Percentiles rank a stretch among this genome's conserved stretches.
Conservation (phyloP, 768 basidiomycete species). For the Mrakia frigida region DNA sequence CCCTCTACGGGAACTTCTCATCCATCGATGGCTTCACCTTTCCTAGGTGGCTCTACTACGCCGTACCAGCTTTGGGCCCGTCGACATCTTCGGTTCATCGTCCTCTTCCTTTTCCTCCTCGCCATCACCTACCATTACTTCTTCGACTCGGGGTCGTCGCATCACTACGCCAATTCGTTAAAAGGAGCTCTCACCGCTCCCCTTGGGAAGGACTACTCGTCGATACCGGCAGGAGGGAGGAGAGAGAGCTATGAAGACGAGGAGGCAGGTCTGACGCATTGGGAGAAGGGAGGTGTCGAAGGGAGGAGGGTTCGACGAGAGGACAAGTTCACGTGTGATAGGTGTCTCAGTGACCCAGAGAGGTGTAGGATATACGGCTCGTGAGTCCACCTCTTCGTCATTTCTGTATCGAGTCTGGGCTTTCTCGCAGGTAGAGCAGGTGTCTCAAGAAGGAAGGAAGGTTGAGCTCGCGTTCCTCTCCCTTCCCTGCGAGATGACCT, state of each 20-base stretch:
- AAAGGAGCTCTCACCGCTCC: neutral
- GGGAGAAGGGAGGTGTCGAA: neutral
- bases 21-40: neutral
- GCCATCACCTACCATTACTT: neutral
- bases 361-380: neutral
- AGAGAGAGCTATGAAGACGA: neutral
- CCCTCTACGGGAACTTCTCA: too few relatives aligned
- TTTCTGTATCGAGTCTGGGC: neutral
- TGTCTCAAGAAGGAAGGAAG: neutral
- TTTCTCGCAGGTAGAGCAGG: neutral
- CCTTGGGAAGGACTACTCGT: neutral
- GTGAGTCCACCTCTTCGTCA: neutral
- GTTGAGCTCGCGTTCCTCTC: conserved; percentile 2
- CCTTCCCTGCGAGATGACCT: neutral
- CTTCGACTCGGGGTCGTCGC: neutral
- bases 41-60: neutral
- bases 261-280: neutral
- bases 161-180: neutral
- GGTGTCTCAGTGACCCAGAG: neutral
- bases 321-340: neutral
- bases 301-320: neutral
- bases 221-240: neutral
- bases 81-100: neutral
- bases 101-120: neutral
- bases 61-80: neutral